These are phyloP conservation scores for Calonectria pteridis DNA, from an alignment of 2,329 filamentous ascomycete species.

Conservation along the genomic window DNA sequence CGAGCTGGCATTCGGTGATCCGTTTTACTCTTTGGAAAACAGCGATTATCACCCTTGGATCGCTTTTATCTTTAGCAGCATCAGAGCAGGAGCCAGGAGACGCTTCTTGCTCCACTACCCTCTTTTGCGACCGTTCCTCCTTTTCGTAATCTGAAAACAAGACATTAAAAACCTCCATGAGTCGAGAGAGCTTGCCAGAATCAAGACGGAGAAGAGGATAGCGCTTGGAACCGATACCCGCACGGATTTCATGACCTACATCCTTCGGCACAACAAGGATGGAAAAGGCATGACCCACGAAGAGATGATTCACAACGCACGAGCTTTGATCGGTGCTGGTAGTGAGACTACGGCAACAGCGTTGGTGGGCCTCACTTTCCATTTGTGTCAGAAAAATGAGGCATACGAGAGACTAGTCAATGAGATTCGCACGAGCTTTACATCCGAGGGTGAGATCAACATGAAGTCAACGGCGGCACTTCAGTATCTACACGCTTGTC, in stretches of 20 bases:
- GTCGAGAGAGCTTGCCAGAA: background rate
- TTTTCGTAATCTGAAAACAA: background rate
- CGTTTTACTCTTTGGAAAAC: background rate
- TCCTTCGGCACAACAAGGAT: background rate
- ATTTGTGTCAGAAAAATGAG: background rate
- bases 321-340: background rate
- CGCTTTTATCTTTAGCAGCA: background rate
- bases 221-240: background rate
- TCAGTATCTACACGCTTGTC: background rate
- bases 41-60: background rate
- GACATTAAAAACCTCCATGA: background rate
- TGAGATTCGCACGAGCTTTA: background rate
- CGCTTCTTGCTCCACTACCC: background rate
- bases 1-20: background rate
- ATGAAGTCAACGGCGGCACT: background rate
- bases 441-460: background rate
- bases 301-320: background rate
- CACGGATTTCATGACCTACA: slow-evolving; percentile 1
- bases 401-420: background rate
- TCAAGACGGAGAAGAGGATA: background rate
- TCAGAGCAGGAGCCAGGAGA: background rate
- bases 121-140: background rate
- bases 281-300: background rate
- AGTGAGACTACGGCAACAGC: background rate
- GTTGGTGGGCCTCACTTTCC: background rate